Evolutionary conservation across 768 basidiomycete genomes (phyloP).

Genomic region (Strobilomyces dryophilus): DNA sequence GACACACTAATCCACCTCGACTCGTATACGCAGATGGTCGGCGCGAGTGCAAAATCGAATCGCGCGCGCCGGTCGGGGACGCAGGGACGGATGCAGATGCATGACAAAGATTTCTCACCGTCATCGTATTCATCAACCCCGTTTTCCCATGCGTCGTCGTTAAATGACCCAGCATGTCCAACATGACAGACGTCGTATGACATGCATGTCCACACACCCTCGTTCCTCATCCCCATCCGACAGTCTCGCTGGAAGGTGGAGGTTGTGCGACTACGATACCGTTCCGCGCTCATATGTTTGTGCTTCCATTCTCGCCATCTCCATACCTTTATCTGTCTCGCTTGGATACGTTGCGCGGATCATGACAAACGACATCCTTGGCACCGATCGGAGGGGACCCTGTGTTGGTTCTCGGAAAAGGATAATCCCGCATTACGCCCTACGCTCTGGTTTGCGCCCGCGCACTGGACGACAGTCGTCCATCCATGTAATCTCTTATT

Average conservation of each 20-base stretch:
- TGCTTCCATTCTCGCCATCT: not conserved
- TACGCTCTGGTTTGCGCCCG: not conserved
- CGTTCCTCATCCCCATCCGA: not conserved
- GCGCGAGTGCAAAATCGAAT: not conserved
- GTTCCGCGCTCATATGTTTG: too few species aligned
- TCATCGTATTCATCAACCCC: not conserved
- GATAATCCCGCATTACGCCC: not conserved
- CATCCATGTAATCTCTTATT: not conserved
- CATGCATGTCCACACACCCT: not conserved
- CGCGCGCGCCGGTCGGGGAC: conserved; percentile 2
- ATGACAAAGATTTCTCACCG: conserved; percentile 6
- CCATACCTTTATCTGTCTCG: not conserved
- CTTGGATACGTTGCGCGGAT: not conserved
- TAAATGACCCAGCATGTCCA: not conserved
- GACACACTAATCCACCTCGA: not conserved
- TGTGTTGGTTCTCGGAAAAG: not conserved
- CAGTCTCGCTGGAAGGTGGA: not conserved
- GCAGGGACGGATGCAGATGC: conserved; percentile 8
- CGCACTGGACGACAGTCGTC: not conserved
- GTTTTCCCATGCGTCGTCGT: not conserved
- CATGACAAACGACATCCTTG: not conserved
- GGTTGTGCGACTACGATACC: not conserved
- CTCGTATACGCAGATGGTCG: not conserved
- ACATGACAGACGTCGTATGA: not conserved
- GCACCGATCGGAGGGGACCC: not conserved